Evolutionary conservation across 192 early-diverging fungal species (phyloP), one percentile per base, ranked within the genome.

Genomic region (Pilobolus umbonatus): DNA sequence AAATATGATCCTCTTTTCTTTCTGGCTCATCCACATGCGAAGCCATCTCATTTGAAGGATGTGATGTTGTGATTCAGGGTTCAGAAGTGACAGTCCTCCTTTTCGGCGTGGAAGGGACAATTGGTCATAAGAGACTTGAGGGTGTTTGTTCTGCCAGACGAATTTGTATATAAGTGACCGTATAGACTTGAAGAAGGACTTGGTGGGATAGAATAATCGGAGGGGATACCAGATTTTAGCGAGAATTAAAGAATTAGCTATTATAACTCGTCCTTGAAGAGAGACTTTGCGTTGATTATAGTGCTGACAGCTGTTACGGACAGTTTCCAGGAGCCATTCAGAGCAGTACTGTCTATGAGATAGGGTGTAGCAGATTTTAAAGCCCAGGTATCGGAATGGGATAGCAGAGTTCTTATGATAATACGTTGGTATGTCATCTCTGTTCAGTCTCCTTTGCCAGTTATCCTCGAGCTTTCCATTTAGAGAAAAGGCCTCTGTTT

Each of bases 81-180:
- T 11, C 11, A 35, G 11, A 35, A 35, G 6, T 11, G 5, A 11
- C 11, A 35, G 65, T 73, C 44, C 71, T 82, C 69, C 86, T 88
- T 7, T 60, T 80, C 2, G 75, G 81, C 0, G 68, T 29, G 14
- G 62, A 42, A 39, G 64, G 45, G 56, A 62, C 61, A 44, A 63
- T 28, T 7, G 67, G 55, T 35, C 34, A 5, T 35, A 8, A 11
- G 6, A 11, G 5, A 35, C 6, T 8, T 11, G 5, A 35, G 34
- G 34, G 11, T 5, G 5, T 35, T 35, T 35, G 5, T 35, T 35
- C 11, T 35, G 34, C 34, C 34, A 35, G 34, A 35, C 34, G 34
- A 35, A 35, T 35, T 35, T 5, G 34, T 35, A 35, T 35, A 35
- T 35, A 35, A 11, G 6, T 8, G 34, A 35, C 11, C 34, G 34